Evolutionary conservation across 148 eudicot genomes (phyloP), one percentile per base, ranked within the genome.

Genomic region (Rhododendron williamsianum): DNA sequence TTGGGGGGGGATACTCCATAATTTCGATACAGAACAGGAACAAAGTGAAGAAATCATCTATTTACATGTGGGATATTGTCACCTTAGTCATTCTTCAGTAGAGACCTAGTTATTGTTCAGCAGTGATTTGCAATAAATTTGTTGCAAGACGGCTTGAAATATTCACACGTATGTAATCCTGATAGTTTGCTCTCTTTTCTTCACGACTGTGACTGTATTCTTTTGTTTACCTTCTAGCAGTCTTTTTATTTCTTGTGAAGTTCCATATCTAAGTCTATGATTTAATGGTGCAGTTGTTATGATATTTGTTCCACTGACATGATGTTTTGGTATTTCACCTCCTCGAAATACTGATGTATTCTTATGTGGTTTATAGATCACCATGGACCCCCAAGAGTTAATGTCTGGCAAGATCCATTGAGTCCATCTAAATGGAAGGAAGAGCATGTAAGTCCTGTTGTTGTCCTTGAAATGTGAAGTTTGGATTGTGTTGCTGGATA

Each of bases 361-460:
- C 56, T 41, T 76, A 7, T 88, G 27, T 85, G 46, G 58, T 90
- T 51, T 78, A 18, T 81, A 94, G 98, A 93, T 87, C 98, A 88
- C 84, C 95, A 94, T 82, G 98, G 95, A 78, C 91, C 95, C 27
- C 77, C 93, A 9, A 94, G 85, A 85, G 93, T 94, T 52, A 81
- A 89, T 84, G 87, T 87, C 87, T 96, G 98, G 98, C 27, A 87
- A 82, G 98, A 94, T 33, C 95, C 98, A 81, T 85, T 90, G 93
- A 94, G 88, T 86, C 98, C 98, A 36, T 90, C 92, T 52, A 94
- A 89, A 72, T 96, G 98, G 98, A 96, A 93, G 92, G 98, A 96
- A 90, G 96, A 96, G 82, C 95, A 94, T 67, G 95, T 94, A 84
- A 93, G 98, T 86, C 69, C 80, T 79, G 81, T 88, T 51, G 45